Conservation (phyloP, 208 protist species). For the Leishmania lainsoni region DNA sequence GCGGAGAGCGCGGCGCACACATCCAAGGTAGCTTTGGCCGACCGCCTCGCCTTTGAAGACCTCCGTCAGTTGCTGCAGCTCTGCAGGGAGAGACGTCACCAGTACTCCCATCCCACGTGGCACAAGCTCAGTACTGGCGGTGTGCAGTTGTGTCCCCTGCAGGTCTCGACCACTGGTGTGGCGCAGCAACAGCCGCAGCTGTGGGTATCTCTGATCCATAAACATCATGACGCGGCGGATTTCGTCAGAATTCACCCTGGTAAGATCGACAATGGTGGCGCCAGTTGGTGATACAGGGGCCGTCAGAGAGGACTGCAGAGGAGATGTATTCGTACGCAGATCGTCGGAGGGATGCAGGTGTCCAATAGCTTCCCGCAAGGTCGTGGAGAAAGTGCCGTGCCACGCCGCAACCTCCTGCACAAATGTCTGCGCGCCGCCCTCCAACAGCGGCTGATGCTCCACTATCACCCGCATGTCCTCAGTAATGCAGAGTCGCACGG, state of each 20-base stretch:
- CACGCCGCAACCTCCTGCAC: neutral
- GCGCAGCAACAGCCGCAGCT: constrained; percentile 44
- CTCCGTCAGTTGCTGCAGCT: constrained; percentile 36
- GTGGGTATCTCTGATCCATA: constrained; percentile 41
- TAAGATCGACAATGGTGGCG: constrained; percentile 30
- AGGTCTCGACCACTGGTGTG: constrained; percentile 71
- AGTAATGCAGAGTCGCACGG: constrained; percentile 23
- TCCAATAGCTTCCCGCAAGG: constrained; percentile 17
- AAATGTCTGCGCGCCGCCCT: neutral
- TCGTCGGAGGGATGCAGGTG: neutral
- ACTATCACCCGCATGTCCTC: constrained; percentile 28
- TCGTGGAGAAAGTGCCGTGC: constrained; percentile 17
- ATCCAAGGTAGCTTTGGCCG: constrained; percentile 28
- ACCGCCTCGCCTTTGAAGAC: constrained; percentile 66
- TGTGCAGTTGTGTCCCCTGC: constrained; percentile 60
- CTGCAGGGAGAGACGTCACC: constrained; percentile 9
- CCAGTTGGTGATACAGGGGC: neutral
- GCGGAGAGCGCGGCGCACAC: constrained; percentile 42
- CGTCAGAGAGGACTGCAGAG: neutral
- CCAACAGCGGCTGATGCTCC: constrained; percentile 6
- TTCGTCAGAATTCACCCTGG: constrained; percentile 9
- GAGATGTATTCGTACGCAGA: neutral
- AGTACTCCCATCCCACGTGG: constrained; percentile 6
- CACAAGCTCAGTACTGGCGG: constrained; percentile 47
- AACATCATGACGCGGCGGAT: neutral